These are phyloP conservation scores for Ganoderma boninense DNA, from an alignment of 1,284 basidiomycete species.

Conservation along the genomic window DNA sequence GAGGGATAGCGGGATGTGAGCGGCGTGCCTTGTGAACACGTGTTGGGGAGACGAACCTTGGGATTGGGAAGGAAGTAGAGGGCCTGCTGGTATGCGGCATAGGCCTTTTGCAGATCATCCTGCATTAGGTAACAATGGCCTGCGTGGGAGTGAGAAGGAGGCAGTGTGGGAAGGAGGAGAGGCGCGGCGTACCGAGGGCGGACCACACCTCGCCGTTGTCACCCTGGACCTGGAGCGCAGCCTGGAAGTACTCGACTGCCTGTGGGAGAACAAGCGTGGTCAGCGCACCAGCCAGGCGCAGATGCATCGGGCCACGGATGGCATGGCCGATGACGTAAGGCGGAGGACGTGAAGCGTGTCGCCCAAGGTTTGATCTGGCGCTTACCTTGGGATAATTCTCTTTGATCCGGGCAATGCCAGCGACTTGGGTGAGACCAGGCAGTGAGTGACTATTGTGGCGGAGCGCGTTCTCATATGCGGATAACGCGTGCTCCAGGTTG, in stretches of 20 bases:
- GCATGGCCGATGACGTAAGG: conserved; percentile 26
- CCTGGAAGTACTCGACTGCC: conserved; percentile 96
- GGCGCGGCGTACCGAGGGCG: conserved; percentile 73
- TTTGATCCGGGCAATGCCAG: conserved; percentile 89
- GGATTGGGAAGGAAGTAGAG: conserved; percentile 96
- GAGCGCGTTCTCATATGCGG: conserved; percentile 91
- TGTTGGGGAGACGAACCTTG: conserved; percentile 62
- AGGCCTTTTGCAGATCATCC: conserved; percentile 98
- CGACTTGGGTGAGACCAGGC: conserved; percentile 89
- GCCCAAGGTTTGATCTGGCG: conserved; percentile 29
- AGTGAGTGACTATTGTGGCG: conserved; percentile 92
- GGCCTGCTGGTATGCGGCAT: conserved; percentile 98
- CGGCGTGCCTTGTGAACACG: conserved; percentile 31
- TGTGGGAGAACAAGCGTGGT: conserved; percentile 47
- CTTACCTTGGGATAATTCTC: conserved; percentile 86
- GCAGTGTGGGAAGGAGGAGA: conserved; percentile 31
- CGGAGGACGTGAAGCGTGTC: conserved; percentile 28
- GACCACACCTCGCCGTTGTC: conserved; percentile 97
- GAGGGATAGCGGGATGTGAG: conserved; percentile 29
- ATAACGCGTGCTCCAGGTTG: conserved; percentile 88
- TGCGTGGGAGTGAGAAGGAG: conserved; percentile 42
- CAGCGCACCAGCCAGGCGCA: conserved; percentile 20
- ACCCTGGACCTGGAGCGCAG: conserved; percentile 87
- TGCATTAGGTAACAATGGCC: conserved; percentile 99
- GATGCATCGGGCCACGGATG: conserved; percentile 29